Conservation (phyloP, 2,329 filamentous ascomycete species). For the Kalaharituber pfeilii region DNA sequence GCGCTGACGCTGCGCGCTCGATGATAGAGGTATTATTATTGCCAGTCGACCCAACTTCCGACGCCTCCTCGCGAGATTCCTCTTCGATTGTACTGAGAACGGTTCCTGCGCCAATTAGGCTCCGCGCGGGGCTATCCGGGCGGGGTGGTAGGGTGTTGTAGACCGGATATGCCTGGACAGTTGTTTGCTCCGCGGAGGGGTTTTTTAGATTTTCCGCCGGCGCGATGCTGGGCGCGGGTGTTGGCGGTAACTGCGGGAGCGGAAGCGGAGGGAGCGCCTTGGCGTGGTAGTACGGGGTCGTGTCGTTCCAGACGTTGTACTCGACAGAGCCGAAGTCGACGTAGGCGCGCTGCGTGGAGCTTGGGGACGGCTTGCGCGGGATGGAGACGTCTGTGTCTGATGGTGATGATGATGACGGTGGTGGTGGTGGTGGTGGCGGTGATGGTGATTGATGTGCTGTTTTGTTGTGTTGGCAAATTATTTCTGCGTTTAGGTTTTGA, state of each 20-base stretch:
- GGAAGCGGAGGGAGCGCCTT: background rate
- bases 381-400: background rate
- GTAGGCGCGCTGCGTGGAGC: background rate
- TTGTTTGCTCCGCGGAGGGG: background rate
- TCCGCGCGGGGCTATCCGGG: background rate
- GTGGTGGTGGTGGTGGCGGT: no score
- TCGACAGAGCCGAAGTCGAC: background rate
- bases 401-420: no score
- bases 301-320: background rate
- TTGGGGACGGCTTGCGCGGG: background rate
- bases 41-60: background rate
- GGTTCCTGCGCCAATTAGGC: background rate
- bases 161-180: background rate
- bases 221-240: background rate
- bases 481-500: no score
- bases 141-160: background rate
- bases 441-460: no score
- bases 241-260: background rate
- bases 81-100: background rate
- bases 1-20: background rate
- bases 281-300: background rate
- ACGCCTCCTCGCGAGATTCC: background rate
- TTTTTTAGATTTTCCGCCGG: background rate
- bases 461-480: no score
- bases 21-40: no score